A percentile compares a stretch with the other conserved stretches of the same genome.
Conservation (phyloP, 2,329 filamentous ascomycete genomes). For the Madurella fahalii region DNA sequence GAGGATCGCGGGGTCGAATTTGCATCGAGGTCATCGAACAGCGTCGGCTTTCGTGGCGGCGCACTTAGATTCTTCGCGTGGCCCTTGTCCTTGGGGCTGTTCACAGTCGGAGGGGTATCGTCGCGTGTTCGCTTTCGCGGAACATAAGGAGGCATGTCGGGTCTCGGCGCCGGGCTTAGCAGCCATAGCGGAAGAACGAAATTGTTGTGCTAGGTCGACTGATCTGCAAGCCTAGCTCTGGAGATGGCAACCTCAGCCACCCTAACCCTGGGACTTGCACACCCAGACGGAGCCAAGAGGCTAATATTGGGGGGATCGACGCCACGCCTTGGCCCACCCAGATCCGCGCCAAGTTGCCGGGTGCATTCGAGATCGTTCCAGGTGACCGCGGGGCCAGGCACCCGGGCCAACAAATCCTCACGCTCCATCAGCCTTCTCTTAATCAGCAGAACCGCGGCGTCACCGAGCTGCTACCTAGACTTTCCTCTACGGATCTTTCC, state of each 20-base stretch:
- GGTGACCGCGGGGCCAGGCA: constrained; percentile 1
- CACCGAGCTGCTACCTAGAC: neutral
- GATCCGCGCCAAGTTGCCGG: constrained; percentile 12
- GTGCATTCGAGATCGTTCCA: constrained; percentile 25
- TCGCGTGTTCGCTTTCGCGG: constrained; percentile 61
- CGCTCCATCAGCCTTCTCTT: constrained; percentile 7
- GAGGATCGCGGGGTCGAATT: constrained; percentile 40
- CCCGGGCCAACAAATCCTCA: constrained; percentile 2
- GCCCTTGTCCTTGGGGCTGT: constrained; percentile 25
- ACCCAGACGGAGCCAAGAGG: constrained; percentile 2
- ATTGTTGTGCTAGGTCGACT: neutral
- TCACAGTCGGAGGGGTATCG: constrained; percentile 37
- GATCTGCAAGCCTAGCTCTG: neutral
- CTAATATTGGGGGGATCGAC: constrained; percentile 1
- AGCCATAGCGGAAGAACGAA: constrained; percentile 1
- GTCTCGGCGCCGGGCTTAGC: neutral
- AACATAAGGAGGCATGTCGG: constrained; percentile 63
- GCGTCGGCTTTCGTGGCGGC: constrained; percentile 48
- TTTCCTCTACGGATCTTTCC: neutral
- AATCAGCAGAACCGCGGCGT: constrained; percentile 12
- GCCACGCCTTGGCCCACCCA: neutral
- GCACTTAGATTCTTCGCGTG: constrained; percentile 28
- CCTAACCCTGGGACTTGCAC: neutral
- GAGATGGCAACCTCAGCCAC: neutral
- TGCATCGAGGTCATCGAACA: constrained; percentile 60